Conservation (phyloP, 139 green algal genomes). For the Chlamydomonas eustigma region DNA sequence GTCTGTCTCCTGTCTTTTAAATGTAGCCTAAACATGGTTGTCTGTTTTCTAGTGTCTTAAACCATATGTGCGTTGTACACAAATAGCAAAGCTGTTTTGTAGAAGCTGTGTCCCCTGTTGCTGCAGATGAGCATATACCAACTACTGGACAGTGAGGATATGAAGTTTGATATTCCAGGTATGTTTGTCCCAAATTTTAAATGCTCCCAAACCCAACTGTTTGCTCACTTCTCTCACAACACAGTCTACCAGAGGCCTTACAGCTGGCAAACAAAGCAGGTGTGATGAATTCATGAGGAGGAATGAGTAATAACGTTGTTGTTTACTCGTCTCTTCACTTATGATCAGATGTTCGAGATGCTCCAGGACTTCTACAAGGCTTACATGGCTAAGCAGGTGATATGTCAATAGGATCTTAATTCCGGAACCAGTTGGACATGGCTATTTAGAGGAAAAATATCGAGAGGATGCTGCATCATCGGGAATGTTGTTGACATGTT, state of each 20-base stretch:
- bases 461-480: too few species aligned
- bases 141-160: slow-evolving; percentile 15
- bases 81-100: too few species aligned
- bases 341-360: slow-evolving; percentile 11
- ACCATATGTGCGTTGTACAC: too few species aligned
- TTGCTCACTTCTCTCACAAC: neutral
- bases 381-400: neutral
- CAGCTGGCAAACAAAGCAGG: slow-evolving; percentile 17
- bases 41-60: too few species aligned
- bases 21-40: too few species aligned
- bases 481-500: too few species aligned
- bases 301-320: too few species aligned
- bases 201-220: neutral
- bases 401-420: too few species aligned
- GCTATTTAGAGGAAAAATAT: too few species aligned
- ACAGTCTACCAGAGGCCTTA: slow-evolving; percentile 15
- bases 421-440: too few species aligned
- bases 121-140: slow-evolving; percentile 9
- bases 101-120: neutral
- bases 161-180: slow-evolving; percentile 22
- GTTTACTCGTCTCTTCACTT: neutral
- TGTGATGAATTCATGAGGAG: neutral
- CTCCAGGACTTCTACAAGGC: slow-evolving; percentile 13
- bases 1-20: too few species aligned
- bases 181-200: too few species aligned